Conservation (phyloP, 108 stramenopile genomes). For the Cylindrotheca fusiformis region DNA sequence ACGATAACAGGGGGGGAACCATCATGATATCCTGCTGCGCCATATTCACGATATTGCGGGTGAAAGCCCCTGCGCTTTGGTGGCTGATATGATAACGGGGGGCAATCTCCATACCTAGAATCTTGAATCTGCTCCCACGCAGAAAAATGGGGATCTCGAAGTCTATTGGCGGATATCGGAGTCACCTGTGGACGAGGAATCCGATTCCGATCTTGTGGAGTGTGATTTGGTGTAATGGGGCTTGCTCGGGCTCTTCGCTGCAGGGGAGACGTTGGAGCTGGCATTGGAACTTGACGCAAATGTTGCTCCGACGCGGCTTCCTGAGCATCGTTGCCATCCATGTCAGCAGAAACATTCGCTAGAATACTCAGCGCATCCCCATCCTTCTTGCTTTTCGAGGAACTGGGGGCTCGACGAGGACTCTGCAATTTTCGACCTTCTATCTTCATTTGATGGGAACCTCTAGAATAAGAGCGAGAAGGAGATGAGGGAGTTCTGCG, state of each 20-base stretch:
- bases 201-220: slow-evolving; percentile 12
- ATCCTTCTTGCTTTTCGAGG: slow-evolving; percentile 15
- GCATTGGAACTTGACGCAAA: slow-evolving; percentile 11
- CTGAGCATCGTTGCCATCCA: slow-evolving; percentile 24
- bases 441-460: not conserved
- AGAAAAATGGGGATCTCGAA: slow-evolving; percentile 4
- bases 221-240: slow-evolving; percentile 32
- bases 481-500: not conserved
- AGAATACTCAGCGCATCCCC: slow-evolving; percentile 38
- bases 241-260: slow-evolving; percentile 24
- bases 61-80: slow-evolving; percentile 10
- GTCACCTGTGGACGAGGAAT: slow-evolving; percentile 5
- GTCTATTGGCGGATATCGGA: not conserved
- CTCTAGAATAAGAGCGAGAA: not conserved
- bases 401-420: not conserved
- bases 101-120: slow-evolving; percentile 2
- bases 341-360: slow-evolving; percentile 37
- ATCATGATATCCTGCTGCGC: not conserved
- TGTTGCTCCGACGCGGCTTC: not conserved
- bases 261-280: slow-evolving; percentile 27
- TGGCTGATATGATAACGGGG: not conserved
- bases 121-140: slow-evolving; percentile 14
- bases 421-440: not conserved
- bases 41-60: slow-evolving; percentile 11
- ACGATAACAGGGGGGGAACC: slow-evolving; percentile 13